These are phyloP conservation scores for Gossypium davidsonii DNA, from an alignment of 441 rosid genomes.

Conservation along the genomic window DNA sequence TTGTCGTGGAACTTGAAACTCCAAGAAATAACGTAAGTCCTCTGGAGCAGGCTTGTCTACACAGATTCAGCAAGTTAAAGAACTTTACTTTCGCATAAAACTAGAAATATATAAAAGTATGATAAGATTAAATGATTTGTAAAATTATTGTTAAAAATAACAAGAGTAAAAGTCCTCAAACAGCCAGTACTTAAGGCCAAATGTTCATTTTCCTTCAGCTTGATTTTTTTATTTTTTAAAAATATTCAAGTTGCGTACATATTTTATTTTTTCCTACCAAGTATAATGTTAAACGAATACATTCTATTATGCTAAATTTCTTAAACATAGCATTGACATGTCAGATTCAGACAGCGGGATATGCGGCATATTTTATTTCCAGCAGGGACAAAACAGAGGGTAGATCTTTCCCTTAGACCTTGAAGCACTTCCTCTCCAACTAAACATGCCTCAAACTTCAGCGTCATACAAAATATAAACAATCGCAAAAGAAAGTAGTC, in stretches of 20 bases:
- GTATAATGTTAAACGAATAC: not conserved
- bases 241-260: not conserved
- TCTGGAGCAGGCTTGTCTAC: conserved; percentile 38
- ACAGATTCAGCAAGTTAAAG: conserved; percentile 6
- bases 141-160: not conserved
- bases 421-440: not conserved
- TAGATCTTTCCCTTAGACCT: not conserved
- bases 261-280: not conserved
- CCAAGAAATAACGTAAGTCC: conserved; percentile 40
- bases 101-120: not conserved
- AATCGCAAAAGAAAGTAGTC: not conserved
- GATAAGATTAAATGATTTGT: not conserved
- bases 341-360: not conserved
- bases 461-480: not conserved
- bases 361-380: not conserved
- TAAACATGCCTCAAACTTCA: not conserved
- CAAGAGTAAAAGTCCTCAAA: not conserved
- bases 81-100: not conserved
- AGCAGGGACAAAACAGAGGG: not conserved
- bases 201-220: not conserved
- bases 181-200: not conserved
- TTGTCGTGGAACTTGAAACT: conserved; percentile 47
- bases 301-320: not conserved
- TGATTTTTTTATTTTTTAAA: too few relatives aligned
- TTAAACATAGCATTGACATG: not conserved